Conservation (phyloP, 1,284 basidiomycete species). For the Ustilago loliicola region DNA sequence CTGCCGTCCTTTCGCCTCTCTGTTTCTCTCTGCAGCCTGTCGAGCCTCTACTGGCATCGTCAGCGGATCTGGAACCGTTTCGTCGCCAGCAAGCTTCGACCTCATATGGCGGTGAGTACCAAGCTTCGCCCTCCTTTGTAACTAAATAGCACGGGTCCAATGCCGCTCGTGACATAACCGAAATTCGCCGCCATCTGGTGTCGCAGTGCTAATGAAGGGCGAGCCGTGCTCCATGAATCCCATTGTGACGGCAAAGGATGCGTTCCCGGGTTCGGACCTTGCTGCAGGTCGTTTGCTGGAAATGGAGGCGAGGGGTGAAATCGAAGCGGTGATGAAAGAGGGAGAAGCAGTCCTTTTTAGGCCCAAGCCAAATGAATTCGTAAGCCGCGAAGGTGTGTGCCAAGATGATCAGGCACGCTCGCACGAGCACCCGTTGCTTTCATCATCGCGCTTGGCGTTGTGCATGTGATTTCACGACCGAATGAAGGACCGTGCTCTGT, state of each 20-base stretch:
- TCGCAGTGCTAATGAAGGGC: neutral
- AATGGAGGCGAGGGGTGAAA: neutral
- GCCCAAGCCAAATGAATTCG: neutral
- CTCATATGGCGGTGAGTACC: neutral
- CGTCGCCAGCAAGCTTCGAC: neutral
- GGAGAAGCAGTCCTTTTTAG: neutral
- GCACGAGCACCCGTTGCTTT: conserved; percentile 1
- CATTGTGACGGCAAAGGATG: neutral
- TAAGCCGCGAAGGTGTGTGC: neutral
- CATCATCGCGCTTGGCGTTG: neutral
- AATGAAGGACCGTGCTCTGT: neutral
- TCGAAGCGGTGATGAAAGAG: neutral
- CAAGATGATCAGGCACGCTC: neutral
- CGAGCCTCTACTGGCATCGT: neutral
- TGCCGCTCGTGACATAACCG: neutral
- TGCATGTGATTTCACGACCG: neutral
- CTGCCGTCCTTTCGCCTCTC: neutral
- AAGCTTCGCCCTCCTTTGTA: neutral
- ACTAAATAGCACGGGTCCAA: neutral
- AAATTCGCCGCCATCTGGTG: neutral
- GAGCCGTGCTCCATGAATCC: neutral
- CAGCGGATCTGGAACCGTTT: neutral
- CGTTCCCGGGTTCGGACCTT: neutral
- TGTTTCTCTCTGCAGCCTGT: neutral
- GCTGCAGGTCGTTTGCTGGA: neutral